phyloP scores from a whole-genome alignment of 2,329 filamentous ascomycete species.

The Pestalotiopsis sp. region DNA sequence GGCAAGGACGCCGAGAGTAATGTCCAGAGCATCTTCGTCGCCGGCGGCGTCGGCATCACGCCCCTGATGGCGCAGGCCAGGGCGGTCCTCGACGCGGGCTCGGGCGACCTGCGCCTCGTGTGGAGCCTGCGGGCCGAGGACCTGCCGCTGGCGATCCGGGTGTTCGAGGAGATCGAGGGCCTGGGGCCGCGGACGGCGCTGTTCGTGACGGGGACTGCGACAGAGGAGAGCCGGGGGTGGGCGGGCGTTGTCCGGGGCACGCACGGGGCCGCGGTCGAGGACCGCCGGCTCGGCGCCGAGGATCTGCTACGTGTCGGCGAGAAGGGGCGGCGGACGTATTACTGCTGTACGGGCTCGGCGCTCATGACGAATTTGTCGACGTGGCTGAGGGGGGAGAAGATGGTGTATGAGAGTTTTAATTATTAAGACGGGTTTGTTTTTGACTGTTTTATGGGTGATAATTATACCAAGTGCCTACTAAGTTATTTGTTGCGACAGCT shows the following conservation, averaged over 20 bases:
- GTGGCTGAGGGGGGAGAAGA: constrained; percentile 58
- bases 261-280: constrained; percentile 34
- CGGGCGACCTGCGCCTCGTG: constrained; percentile 54
- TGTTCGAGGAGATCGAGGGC: constrained; percentile 52
- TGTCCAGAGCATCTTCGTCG: constrained; percentile 61
- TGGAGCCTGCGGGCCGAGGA: constrained; percentile 71
- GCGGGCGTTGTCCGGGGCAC: background rate
- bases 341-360: constrained; percentile 48
- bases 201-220: constrained; percentile 62
- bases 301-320: constrained; percentile 46
- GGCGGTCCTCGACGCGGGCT: constrained; percentile 42
- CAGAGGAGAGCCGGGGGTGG: background rate
- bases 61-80: constrained; percentile 73
- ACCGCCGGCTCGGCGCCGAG: constrained; percentile 38
- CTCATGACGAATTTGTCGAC: constrained; percentile 43
- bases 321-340: constrained; percentile 52
- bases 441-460: background rate
- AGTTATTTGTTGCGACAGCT: background rate
- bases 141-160: constrained; percentile 62
- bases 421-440: constrained; percentile 41
- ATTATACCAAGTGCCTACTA: background rate
- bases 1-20: constrained; percentile 14
- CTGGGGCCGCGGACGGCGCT: constrained; percentile 58
- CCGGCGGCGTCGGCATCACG: constrained; percentile 82
- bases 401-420: constrained; percentile 63